phyloP scores from a whole-genome alignment of 345 rosid genomes.

The Rubroshorea leprosula region DNA sequence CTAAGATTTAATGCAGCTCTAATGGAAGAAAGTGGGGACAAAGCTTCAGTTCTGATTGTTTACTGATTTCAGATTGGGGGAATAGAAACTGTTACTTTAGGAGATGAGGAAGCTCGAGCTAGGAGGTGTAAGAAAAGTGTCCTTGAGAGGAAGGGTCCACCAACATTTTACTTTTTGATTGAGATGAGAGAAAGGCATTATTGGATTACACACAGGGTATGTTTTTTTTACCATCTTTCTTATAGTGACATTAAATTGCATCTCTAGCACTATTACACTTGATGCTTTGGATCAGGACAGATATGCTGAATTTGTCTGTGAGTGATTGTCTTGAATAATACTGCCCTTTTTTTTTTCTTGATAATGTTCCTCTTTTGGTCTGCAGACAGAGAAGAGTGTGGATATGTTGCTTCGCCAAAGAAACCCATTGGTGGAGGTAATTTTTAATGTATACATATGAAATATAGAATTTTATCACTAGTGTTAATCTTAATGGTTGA shows the following conservation, averaged over 20 bases:
- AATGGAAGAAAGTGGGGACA: background rate
- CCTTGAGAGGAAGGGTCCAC: constrained; percentile 62
- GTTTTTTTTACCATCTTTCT: background rate
- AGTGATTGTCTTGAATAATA: background rate
- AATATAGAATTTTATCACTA: no score
- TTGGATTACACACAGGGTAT: constrained; percentile 61
- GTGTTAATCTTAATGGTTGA: no score
- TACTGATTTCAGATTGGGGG: constrained; percentile 53
- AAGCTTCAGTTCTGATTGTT: background rate
- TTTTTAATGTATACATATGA: background rate
- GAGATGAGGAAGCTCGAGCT: constrained; percentile 61
- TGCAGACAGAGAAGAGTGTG: constrained; percentile 66
- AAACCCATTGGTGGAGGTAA: constrained; percentile 65
- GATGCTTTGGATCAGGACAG: background rate
- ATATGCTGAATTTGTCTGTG: no score
- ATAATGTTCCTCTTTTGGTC: background rate
- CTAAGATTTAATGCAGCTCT: background rate
- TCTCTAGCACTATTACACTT: background rate
- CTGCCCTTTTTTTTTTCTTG: background rate
- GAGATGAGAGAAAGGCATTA: constrained; percentile 62
- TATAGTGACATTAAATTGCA: background rate
- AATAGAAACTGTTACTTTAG: constrained; percentile 51
- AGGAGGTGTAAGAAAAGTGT: constrained; percentile 58
- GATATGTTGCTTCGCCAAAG: constrained; percentile 54
- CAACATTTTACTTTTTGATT: constrained; percentile 64